Conservation (phyloP, 163 green algal genomes). For the Dunaliella salina region DNA sequence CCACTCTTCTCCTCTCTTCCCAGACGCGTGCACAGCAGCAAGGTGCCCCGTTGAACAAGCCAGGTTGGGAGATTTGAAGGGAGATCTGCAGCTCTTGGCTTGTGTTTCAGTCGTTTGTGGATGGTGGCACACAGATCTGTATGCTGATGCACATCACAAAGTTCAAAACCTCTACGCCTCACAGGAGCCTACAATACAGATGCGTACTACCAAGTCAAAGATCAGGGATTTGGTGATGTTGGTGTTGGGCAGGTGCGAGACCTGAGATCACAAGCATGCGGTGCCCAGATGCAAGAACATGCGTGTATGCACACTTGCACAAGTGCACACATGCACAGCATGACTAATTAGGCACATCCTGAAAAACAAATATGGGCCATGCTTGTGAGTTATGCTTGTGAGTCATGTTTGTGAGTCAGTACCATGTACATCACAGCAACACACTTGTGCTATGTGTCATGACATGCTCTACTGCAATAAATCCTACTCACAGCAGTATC, state of each 20-base stretch:
- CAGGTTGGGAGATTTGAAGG: not conserved
- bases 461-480: not conserved
- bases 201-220: constrained; percentile 33
- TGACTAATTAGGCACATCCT: not conserved
- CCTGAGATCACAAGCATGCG: not conserved
- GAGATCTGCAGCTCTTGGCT: too few species aligned
- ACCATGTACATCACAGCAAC: not conserved
- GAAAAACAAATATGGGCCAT: not conserved
- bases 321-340: not conserved
- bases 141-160: too few species aligned
- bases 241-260: constrained; percentile 28
- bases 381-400: too few species aligned
- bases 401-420: too few species aligned
- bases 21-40: constrained; percentile 39
- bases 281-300: too few species aligned
- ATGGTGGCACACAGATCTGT: too few species aligned
- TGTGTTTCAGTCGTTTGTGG: too few species aligned
- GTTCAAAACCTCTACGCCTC: too few species aligned
- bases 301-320: too few species aligned
- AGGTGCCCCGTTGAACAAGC: constrained; percentile 47
- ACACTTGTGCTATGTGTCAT: not conserved
- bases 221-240: constrained; percentile 30
- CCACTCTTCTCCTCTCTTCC: not conserved
- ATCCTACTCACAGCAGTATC: not conserved
- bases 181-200: constrained; percentile 27